Evolutionary conservation across 352 stramenopile genomes (phyloP).

Genomic region (Globisporangium heterothallicum): DNA sequence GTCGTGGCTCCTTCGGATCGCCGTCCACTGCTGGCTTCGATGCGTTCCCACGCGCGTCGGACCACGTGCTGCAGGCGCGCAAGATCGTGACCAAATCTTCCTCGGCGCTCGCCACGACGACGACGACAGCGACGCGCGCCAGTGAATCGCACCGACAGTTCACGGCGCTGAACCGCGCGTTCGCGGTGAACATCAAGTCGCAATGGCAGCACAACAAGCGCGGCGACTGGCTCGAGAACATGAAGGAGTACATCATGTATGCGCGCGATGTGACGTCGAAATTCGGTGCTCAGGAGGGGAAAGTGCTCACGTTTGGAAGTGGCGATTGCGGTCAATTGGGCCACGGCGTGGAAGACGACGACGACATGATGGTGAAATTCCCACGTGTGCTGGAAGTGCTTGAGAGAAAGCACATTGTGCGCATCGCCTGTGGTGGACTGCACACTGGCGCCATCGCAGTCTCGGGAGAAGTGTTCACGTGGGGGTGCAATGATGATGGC

Average conservation of each 20-base stretch:
- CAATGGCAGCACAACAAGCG: conserved; percentile 61
- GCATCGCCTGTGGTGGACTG: conserved; percentile 88
- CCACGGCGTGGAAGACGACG: conserved; percentile 79
- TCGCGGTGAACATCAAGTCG: conserved; percentile 47
- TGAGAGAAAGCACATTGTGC: conserved; percentile 37
- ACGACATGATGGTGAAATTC: conserved; percentile 73
- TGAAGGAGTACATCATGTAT: conserved; percentile 76
- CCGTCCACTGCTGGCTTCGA: not conserved
- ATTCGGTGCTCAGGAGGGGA: conserved; percentile 38
- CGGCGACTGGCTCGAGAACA: conserved; percentile 69
- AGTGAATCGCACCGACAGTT: conserved; percentile 52
- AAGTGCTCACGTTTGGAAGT: conserved; percentile 81
- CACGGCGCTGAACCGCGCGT: conserved; percentile 64
- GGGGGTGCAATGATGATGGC: conserved; percentile 91
- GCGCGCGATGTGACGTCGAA: conserved; percentile 54
- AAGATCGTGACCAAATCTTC: conserved; percentile 21
- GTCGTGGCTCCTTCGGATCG: conserved; percentile 4
- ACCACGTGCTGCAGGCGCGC: conserved; percentile 44
- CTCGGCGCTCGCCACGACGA: conserved; percentile 5
- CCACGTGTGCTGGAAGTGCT: conserved; percentile 51
- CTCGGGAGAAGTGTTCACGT: conserved; percentile 91
- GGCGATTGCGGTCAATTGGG: conserved; percentile 93
- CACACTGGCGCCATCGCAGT: conserved; percentile 87
- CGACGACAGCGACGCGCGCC: conserved; percentile 19
- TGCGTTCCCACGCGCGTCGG: conserved; percentile 34